phyloP scores from a whole-genome alignment of 2,329 filamentous ascomycete genomes.

The Arthroderma sp. region DNA sequence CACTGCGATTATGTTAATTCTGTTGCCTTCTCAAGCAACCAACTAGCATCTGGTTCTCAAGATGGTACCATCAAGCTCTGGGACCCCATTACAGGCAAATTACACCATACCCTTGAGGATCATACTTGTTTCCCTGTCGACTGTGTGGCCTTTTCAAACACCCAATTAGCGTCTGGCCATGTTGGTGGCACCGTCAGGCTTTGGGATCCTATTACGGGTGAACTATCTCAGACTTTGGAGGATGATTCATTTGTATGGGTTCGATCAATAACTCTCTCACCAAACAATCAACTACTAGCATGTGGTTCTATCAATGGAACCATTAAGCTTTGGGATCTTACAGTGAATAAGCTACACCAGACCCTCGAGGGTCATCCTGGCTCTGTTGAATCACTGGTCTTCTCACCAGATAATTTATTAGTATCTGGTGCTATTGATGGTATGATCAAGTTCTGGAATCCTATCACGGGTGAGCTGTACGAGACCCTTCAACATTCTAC shows the following conservation, averaged over 20 bases:
- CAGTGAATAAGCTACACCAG: not conserved
- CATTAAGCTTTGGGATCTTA: constrained; percentile 10
- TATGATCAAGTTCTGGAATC: constrained; percentile 11
- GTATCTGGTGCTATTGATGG: constrained; percentile 8
- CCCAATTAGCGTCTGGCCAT: not conserved
- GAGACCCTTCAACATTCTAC: constrained; percentile 12
- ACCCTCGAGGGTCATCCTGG: constrained; percentile 4
- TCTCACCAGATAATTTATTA: constrained; percentile 6
- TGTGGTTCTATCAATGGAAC: not conserved
- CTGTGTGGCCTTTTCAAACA: not conserved
- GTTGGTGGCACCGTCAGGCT: not conserved
- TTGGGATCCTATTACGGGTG: constrained; percentile 2
- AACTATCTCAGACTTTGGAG: constrained; percentile 7
- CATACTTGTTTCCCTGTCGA: constrained; percentile 5
- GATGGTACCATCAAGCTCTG: not conserved
- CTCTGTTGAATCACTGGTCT: constrained; percentile 2
- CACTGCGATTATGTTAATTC: constrained; percentile 9
- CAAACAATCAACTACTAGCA: not conserved
- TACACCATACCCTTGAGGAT: constrained; percentile 10
- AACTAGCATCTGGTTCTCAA: constrained; percentile 5
- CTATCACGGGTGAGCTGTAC: constrained; percentile 1
- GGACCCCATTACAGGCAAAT: constrained; percentile 3
- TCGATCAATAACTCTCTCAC: constrained; percentile 2
- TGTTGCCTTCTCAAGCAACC: constrained; percentile 16
- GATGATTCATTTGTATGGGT: constrained; percentile 11